These are phyloP conservation scores for Dioscorea zingiberensis DNA, from an alignment of 106 monocot genomes.

Conservation along the genomic window DNA sequence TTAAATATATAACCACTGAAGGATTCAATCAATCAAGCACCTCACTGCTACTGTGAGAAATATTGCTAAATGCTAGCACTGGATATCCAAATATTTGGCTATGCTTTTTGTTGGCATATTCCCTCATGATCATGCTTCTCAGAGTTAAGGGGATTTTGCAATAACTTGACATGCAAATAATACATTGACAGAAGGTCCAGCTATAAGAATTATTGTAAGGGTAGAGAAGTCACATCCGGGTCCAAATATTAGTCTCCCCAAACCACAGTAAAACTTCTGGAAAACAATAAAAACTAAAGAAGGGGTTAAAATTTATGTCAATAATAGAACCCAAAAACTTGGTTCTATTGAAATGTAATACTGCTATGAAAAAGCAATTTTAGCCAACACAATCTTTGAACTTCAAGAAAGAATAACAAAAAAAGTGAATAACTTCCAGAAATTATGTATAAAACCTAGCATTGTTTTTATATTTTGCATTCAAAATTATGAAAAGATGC, in stretches of 20 bases:
- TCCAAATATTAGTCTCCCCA: slow-evolving; percentile 94
- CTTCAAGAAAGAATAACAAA: too few relatives aligned
- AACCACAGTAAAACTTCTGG: slow-evolving; percentile 85
- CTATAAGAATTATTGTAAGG: slow-evolving; percentile 59
- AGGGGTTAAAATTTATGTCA: not conserved
- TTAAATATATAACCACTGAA: not conserved
- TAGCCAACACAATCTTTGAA: too few relatives aligned
- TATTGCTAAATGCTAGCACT: slow-evolving; percentile 35
- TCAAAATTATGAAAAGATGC: not conserved
- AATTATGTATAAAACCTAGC: too few relatives aligned
- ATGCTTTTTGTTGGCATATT: slow-evolving; percentile 9
- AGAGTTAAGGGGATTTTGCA: slow-evolving; percentile 30
- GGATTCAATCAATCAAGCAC: not conserved
- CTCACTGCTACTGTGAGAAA: slow-evolving; percentile 49
- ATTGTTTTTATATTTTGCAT: too few relatives aligned
- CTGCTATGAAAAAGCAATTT: too few relatives aligned
- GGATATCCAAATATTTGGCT: slow-evolving; percentile 47
- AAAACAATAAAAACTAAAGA: slow-evolving; percentile 4
- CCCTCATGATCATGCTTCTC: not conserved
- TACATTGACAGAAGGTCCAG: slow-evolving; percentile 50
- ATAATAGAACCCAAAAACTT: not conserved
- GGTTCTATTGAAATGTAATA: not conserved
- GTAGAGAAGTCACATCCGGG: slow-evolving; percentile 70
- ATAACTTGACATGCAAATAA: slow-evolving; percentile 58
- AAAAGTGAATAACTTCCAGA: too few relatives aligned